Percentiles rank a stretch among this genome's conserved stretches.
phyloP scores from a whole-genome alignment of 2,329 filamentous ascomycete genomes.

The Ilyonectria robusta region DNA sequence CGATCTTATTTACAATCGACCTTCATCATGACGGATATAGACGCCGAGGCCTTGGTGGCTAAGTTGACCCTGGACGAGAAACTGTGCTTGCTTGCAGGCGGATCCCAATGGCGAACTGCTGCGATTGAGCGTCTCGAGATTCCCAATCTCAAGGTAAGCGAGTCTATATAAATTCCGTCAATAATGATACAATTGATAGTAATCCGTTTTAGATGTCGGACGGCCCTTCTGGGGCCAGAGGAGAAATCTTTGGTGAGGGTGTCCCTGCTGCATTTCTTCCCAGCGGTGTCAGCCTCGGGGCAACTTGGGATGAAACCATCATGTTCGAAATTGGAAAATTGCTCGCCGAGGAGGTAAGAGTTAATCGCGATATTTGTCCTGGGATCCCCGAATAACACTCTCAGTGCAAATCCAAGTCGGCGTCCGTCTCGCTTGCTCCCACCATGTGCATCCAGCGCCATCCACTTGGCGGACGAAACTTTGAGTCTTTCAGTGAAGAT shows the following conservation, averaged over 20 bases:
- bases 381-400: too few species aligned
- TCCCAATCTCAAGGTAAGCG: background rate
- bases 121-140: background rate
- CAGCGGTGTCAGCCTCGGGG: conserved; percentile 24
- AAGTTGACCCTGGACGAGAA: background rate
- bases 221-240: background rate
- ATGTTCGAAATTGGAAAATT: conserved; percentile 12
- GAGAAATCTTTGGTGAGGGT: conserved; percentile 14
- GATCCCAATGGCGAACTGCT: background rate
- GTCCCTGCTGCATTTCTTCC: conserved; percentile 25
- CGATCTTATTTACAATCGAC: background rate
- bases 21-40: background rate
- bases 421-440: conserved; percentile 70
- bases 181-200: background rate
- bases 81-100: background rate
- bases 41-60: background rate
- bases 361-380: background rate
- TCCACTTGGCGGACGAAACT: conserved; percentile 73
- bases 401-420: conserved; percentile 59
- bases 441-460: conserved; percentile 74
- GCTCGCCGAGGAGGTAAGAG: conserved; percentile 8
- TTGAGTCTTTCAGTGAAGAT: conserved; percentile 73
- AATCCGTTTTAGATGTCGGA: background rate
- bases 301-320: conserved; percentile 24
- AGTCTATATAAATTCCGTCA: too few species aligned